Base-by-base conservation (phyloP, 2,329 filamentous ascomycete genomes). In the Zelopaecilomyces penicillatus region DNA sequence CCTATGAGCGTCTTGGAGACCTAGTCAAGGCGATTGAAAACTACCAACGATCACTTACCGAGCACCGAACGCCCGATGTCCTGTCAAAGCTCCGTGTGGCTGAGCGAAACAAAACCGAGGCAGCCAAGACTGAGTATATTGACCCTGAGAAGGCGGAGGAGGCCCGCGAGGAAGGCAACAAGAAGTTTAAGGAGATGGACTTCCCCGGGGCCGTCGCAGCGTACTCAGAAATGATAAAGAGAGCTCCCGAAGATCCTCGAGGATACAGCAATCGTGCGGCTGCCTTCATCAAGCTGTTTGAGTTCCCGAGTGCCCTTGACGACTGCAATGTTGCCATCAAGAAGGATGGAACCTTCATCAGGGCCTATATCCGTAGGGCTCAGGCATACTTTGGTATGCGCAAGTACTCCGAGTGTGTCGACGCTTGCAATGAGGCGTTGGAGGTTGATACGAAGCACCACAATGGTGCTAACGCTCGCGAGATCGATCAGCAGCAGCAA, bases 241-340 rank as follows among this genome's bases (percentile, higher is more conserved):
- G 93, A 47, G 85, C 88, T 0, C 93, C 94, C 5, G 78, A 94
- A 1, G 93, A 98, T 61, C 84, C 93, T 35, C 83, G 94, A 56
- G 91, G 93, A 37, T 98, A 93, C 76, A 94, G 87, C 64, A 98
- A 98, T 77, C 89, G 93, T 56, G 93, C 93, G 5, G 93, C 93
- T 4, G 94, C 93, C 38, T 88, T 97, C 60, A 86, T 96, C 69
- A 98, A 98, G 74, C 78, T 98, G 37, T 86, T 98, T 58, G 87
- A 90, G 55, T 95, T 98, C 74, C 93, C 93, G 5, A 87, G 84
- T 53, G 94, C 93, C 1, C 82, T 98, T 34, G 81, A 89, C 40
- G 94, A 98, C 71, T 97, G 93, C 66, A 83, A 95, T 65, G 73
- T 79, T 54, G 93, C 93, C 37, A 94, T 95, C 70, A 85, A 88